Conservation (phyloP, 768 basidiomycete genomes). For the Leccinum subgranulosum region DNA sequence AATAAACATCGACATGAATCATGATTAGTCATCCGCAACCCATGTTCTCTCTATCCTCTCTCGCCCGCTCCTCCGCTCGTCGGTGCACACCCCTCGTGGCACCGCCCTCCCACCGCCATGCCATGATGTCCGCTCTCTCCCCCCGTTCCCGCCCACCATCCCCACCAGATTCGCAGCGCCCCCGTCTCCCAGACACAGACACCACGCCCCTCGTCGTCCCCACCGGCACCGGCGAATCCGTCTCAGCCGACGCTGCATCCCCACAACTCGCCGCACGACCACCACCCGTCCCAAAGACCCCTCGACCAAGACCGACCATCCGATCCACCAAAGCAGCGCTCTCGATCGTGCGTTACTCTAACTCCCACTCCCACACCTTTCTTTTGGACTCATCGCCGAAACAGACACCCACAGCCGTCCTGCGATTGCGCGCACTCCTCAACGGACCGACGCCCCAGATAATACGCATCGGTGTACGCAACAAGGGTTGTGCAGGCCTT, state of each 20-base stretch:
- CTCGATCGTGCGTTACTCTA: constrained; percentile 51
- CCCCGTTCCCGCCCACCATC: constrained; percentile 25
- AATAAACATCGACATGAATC: constrained; percentile 8
- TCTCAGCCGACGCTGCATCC: constrained; percentile 59
- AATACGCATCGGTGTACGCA: constrained; percentile 92
- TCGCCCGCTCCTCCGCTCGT: constrained; percentile 10
- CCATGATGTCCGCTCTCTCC: constrained; percentile 67
- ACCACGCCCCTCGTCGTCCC: constrained; percentile 54
- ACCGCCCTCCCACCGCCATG: constrained; percentile 40
- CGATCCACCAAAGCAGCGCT: constrained; percentile 76
- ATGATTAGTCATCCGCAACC: constrained; percentile 19
- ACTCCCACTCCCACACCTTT: background rate
- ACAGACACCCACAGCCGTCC: constrained; percentile 79
- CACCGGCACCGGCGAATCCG: constrained; percentile 36
- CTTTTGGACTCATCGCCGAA: background rate
- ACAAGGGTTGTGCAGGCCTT: constrained; percentile 95
- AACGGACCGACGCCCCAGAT: constrained; percentile 85
- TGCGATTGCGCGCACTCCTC: constrained; percentile 67
- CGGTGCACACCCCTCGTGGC: background rate
- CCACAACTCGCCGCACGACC: constrained; percentile 73
- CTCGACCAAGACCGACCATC: constrained; percentile 62
- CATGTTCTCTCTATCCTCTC: constrained; percentile 21
- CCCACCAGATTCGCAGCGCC: constrained; percentile 12
- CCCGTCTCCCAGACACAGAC: constrained; percentile 33
- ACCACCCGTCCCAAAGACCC: constrained; percentile 62